Percentiles rank a stretch among this genome's conserved stretches.
phyloP scores from a whole-genome alignment of 257 asterid genomes.

The Craterostigma plantagineum region DNA sequence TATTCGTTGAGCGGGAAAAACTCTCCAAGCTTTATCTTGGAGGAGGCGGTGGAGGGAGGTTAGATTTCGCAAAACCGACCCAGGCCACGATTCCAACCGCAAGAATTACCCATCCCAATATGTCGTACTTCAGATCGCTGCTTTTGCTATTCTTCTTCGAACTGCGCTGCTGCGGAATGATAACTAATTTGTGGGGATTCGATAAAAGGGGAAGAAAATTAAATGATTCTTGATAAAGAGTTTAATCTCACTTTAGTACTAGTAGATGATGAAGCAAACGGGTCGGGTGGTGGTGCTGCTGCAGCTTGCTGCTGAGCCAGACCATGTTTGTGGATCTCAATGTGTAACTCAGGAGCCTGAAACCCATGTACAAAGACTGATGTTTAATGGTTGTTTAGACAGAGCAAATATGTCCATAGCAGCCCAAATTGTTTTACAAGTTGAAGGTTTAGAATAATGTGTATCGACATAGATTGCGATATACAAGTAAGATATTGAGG shows the following conservation, averaged over 20 bases:
- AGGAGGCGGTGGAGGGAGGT: conserved; percentile 24
- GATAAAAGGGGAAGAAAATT: no score
- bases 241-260: conserved; percentile 23
- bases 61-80: conserved; percentile 43
- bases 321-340: conserved; percentile 47
- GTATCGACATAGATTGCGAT: no score
- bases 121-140: conserved; percentile 48
- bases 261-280: conserved; percentile 17
- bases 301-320: conserved; percentile 39
- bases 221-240: no score
- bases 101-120: conserved; percentile 55
- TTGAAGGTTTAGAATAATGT: no score
- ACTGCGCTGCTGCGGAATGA: conserved; percentile 16
- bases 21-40: conserved; percentile 15
- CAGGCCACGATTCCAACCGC: conserved; percentile 51
- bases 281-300: conserved; percentile 14
- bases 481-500: no score
- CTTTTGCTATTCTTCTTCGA: conserved; percentile 29
- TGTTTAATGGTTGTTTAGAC: background rate
- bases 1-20: no score
- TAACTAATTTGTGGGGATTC: no score
- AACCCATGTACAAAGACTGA: no score
- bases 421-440: no score
- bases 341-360: conserved; percentile 51
- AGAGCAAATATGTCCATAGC: no score